Evolutionary conservation across 768 basidiomycete genomes (phyloP).

Genomic region (Leccinellum luteum): DNA sequence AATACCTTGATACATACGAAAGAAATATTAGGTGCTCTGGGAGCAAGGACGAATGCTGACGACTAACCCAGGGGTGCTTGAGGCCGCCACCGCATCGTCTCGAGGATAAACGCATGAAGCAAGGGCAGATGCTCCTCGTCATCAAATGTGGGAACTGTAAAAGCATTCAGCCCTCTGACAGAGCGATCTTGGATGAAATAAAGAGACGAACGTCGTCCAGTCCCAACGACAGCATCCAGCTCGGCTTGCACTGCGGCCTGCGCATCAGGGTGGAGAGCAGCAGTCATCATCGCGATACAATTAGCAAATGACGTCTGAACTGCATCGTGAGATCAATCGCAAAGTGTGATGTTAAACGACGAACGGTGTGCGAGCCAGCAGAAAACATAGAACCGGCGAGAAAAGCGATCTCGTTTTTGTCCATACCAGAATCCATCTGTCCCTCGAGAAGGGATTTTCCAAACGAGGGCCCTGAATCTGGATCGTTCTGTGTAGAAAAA

Average conservation of each 20-base stretch:
- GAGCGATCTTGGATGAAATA: background rate
- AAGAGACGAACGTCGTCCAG: conserved; percentile 12
- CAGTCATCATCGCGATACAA: conserved; percentile 45
- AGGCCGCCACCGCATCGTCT: conserved; percentile 36
- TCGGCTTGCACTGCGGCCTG: conserved; percentile 51
- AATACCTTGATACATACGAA: background rate
- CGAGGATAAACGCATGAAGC: conserved; percentile 33
- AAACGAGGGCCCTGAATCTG: conserved; percentile 41
- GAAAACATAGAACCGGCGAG: conserved; percentile 57
- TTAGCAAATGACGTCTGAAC: conserved; percentile 46
- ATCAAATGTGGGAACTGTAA: conserved; percentile 34
- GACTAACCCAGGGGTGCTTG: conserved; percentile 18
- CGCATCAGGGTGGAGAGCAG: conserved; percentile 46
- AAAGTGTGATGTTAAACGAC: background rate
- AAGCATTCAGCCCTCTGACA: background rate
- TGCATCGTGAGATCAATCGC: background rate
- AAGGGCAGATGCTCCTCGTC: conserved; percentile 31
- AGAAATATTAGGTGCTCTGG: background rate
- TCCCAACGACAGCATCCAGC: conserved; percentile 47
- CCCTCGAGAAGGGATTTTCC: conserved; percentile 51
- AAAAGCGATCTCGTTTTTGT: conserved; percentile 52
- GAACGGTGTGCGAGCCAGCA: conserved; percentile 51
- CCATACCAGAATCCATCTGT: conserved; percentile 45
- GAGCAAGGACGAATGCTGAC: background rate
- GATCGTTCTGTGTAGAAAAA: conserved; percentile 6